Evolutionary conservation across 176 grass and related monocot genomes (phyloP).

Genomic region (Aegilops longissima): DNA sequence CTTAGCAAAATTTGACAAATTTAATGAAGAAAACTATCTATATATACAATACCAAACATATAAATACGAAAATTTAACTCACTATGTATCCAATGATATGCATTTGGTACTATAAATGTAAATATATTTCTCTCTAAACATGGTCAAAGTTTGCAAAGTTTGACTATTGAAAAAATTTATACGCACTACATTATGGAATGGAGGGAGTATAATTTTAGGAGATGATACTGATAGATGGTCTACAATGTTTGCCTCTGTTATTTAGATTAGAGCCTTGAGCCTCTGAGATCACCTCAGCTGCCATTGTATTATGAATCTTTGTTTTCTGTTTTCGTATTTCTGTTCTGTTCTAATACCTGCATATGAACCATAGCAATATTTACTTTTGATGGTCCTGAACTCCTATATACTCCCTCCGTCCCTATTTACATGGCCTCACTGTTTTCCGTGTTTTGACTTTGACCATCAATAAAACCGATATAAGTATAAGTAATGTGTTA

Average conservation of each 20-base stretch:
- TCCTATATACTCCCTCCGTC: neutral
- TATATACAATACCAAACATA: too few relatives aligned
- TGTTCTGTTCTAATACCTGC: neutral
- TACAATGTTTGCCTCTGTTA: conserved; percentile 17
- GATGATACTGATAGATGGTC: neutral
- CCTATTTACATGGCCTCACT: neutral
- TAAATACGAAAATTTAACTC: too few relatives aligned
- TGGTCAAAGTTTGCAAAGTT: too few relatives aligned
- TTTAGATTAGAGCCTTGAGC: neutral
- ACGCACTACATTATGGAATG: too few relatives aligned
- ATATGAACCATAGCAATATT: neutral
- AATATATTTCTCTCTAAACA: too few relatives aligned
- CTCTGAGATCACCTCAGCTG: conserved; percentile 7
- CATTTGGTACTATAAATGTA: too few relatives aligned
- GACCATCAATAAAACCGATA: neutral
- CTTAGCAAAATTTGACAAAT: too few relatives aligned
- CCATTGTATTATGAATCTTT: neutral
- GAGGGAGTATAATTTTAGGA: neutral
- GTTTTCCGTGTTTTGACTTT: neutral
- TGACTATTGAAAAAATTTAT: too few relatives aligned
- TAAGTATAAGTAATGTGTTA: neutral
- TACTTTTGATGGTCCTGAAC: neutral
- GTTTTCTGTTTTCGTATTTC: neutral
- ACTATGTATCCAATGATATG: too few relatives aligned
- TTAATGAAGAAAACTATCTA: too few relatives aligned